Evolutionary conservation across 2,329 filamentous ascomycete species (phyloP), one percentile per base, ranked within the genome.

Genomic region (Hypoxylon rubiginosum): DNA sequence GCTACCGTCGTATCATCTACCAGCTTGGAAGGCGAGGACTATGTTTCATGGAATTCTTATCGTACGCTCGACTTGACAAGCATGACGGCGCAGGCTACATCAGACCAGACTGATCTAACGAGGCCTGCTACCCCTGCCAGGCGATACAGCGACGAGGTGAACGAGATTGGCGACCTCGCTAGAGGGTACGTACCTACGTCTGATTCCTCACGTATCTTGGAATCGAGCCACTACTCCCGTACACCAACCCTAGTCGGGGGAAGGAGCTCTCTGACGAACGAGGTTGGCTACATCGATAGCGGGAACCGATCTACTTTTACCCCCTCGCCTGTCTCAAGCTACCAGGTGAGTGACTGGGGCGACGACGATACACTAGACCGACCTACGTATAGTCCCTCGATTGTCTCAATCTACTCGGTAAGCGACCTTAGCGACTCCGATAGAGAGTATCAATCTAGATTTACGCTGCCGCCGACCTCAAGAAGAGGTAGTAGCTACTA

Each of bases 101-200:
- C n/a, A n/a, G 3, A 11, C 7, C n/a, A 3, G n/a, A 51, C 34
- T 24, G 39, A 21, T 26, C 53, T 5, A 54, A 6, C 28, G 8
- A 30, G 28, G 28, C 5, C 28, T 30, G 28, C 28, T 30, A 9
- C 6, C 8, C 28, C 28, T 30, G 28, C 8, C 28, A 30, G 28
- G 6, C 58, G 66, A 34, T 71, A 74, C 55, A 75, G 73, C 17
- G 74, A 75, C 21, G 67, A 71, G 2, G 58, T 76, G 8, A 74
- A 71, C 11, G 73, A 73, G 24, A 70, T 62, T 19, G 65, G 72
- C 26, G 64, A 64, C 41, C 67, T 71, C 13, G 66, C 71, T 2
- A 64, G 52, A 4, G 45, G 58, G 1, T 49, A 63, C 6, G 5
- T 4, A 2, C 43, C 30, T 34, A 39, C 13, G 34, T 39, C n/a